These are phyloP conservation scores for Phlebopus sp. DNA, from an alignment of 1,284 basidiomycete genomes.

Conservation along the genomic window DNA sequence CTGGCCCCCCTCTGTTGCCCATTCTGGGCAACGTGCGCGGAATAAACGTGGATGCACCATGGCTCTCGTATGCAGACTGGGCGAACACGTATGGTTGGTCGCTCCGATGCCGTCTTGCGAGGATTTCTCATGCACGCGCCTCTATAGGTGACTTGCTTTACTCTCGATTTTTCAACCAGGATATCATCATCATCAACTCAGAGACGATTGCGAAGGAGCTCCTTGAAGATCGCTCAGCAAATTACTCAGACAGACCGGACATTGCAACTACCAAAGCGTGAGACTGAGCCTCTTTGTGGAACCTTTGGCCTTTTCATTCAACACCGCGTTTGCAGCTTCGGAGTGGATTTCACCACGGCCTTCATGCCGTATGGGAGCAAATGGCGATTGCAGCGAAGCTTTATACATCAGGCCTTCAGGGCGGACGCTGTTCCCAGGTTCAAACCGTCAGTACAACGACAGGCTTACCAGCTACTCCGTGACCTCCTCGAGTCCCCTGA, in stretches of 20 bases:
- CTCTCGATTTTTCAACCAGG: conserved; percentile 25
- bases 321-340: conserved; percentile 22
- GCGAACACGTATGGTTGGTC: not conserved
- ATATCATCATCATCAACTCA: conserved; percentile 29
- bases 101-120: too few species aligned
- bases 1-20: not conserved
- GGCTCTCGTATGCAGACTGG: conserved; percentile 3
- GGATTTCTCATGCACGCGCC: not conserved
- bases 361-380: conserved; percentile 30
- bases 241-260: conserved; percentile 32
- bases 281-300: not conserved
- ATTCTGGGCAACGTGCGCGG: conserved; percentile 1
- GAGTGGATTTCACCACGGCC: conserved; percentile 31
- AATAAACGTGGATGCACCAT: not conserved
- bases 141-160: conserved; percentile 27
- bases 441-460: conserved; percentile 21
- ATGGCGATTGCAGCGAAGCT: conserved; percentile 29
- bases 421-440: conserved; percentile 17
- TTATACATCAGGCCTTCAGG: conserved; percentile 31
- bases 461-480: conserved; percentile 19
- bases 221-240: conserved; percentile 29
- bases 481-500: conserved; percentile 22
- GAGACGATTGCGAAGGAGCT: conserved; percentile 24
- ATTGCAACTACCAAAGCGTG: not conserved
- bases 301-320: not conserved